Conservation (phyloP, 2,329 filamentous ascomycete genomes). For the Sarocladium kiliense region DNA sequence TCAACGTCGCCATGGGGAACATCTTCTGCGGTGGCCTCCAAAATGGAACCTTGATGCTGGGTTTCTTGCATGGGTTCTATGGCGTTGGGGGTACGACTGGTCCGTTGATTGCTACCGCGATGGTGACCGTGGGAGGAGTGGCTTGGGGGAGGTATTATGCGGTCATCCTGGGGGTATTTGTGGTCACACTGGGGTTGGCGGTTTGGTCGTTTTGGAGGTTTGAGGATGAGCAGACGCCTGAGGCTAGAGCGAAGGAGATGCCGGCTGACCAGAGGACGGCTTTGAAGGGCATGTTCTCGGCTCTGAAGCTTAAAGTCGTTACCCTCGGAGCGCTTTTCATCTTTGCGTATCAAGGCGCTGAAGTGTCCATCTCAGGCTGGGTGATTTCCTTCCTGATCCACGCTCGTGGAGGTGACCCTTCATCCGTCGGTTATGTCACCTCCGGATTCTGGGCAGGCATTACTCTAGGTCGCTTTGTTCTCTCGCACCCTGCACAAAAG, state of each 20-base stretch:
- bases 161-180: conserved; percentile 53
- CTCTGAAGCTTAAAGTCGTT: conserved; percentile 52
- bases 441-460: conserved; percentile 69
- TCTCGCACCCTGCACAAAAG: conserved; percentile 60
- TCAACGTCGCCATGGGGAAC: conserved; percentile 53
- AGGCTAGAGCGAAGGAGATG: conserved; percentile 27
- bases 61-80: conserved; percentile 62
- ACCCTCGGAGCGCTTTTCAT: conserved; percentile 75
- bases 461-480: conserved; percentile 67
- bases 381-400: conserved; percentile 79
- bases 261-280: conserved; percentile 18
- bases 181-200: conserved; percentile 51
- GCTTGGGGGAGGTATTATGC: conserved; percentile 71
- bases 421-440: conserved; percentile 73
- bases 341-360: conserved; percentile 80
- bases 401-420: conserved; percentile 63
- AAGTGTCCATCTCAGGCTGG: conserved; percentile 82
- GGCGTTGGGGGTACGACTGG: conserved; percentile 61
- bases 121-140: conserved; percentile 55
- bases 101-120: conserved; percentile 68
- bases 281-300: conserved; percentile 39
- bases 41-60: conserved; percentile 50
- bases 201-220: conserved; percentile 67
- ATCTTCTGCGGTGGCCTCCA: conserved; percentile 52
- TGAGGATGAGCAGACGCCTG: conserved; percentile 50